These are phyloP conservation scores for Stemphylium beticola DNA, from an alignment of 2,329 filamentous ascomycete species.

Conservation along the genomic window DNA sequence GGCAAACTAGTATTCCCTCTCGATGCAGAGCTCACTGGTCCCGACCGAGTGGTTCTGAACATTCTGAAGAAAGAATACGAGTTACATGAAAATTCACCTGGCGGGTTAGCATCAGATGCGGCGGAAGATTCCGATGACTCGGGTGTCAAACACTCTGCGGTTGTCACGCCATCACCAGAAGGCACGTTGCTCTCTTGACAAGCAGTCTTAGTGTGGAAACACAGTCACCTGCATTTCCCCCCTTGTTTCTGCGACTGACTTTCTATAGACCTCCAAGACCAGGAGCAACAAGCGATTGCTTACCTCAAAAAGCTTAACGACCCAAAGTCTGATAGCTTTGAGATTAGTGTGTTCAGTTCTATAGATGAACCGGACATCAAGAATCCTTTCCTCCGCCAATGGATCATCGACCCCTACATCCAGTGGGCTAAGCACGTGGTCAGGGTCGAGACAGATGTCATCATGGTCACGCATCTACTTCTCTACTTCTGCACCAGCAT, in stretches of 20 bases:
- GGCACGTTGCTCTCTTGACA: constrained; percentile 17
- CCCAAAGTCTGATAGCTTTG: constrained; percentile 55
- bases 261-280: constrained; percentile 35
- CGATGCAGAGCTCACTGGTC: constrained; percentile 39
- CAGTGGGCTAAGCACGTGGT: constrained; percentile 62
- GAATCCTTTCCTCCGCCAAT: constrained; percentile 48
- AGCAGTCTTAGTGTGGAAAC: neutral
- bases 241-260: neutral
- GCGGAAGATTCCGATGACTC: constrained; percentile 36
- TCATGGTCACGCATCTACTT: constrained; percentile 78
- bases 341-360: constrained; percentile 62
- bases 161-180: constrained; percentile 40
- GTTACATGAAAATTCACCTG: constrained; percentile 11
- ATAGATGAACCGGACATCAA: constrained; percentile 59
- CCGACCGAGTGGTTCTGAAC: constrained; percentile 40
- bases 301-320: constrained; percentile 59
- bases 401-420: constrained; percentile 66
- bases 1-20: constrained; percentile 40
- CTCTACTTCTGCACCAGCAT: constrained; percentile 73
- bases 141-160: constrained; percentile 32
- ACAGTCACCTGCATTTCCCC: neutral
- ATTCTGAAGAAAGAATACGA: constrained; percentile 41
- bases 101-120: constrained; percentile 9
- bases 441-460: constrained; percentile 72
- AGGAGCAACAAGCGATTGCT: constrained; percentile 48